phyloP scores from a whole-genome alignment of 257 asterid species.

The Plectranthus barbatus region DNA sequence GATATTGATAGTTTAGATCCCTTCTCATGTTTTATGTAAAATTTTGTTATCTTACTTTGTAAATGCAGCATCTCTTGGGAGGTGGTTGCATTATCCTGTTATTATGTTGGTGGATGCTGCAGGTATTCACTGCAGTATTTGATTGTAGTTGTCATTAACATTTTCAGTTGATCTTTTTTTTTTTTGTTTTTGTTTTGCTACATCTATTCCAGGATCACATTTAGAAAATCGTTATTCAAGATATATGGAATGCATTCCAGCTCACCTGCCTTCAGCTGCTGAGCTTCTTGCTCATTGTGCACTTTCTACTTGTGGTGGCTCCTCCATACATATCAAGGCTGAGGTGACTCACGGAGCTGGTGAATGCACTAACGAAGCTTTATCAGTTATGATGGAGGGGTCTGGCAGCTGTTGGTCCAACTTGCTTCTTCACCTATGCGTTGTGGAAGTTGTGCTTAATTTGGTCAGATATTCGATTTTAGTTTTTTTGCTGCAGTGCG shows the following conservation, averaged over 20 bases:
- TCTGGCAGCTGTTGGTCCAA: slow-evolving; percentile 39
- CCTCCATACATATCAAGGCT: slow-evolving; percentile 67
- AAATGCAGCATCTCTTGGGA: slow-evolving; percentile 41
- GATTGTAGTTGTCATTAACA: neutral
- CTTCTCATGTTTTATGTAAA: slow-evolving; percentile 15
- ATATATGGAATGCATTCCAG: slow-evolving; percentile 21
- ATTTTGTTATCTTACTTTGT: slow-evolving; percentile 27
- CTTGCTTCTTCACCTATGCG: slow-evolving; percentile 8
- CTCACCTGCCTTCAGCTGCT: slow-evolving; percentile 29
- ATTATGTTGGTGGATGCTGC: slow-evolving; percentile 41
- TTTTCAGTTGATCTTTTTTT: slow-evolving; percentile 22
- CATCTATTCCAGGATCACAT: slow-evolving; percentile 46
- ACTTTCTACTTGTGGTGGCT: slow-evolving; percentile 20
- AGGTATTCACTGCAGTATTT: slow-evolving; percentile 39
- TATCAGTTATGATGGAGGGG: slow-evolving; percentile 57
- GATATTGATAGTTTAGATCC: neutral
- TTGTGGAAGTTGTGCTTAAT: no score
- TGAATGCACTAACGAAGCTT: slow-evolving; percentile 69
- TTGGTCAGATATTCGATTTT: no score
- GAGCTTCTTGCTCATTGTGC: slow-evolving; percentile 19
- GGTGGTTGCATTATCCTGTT: slow-evolving; percentile 45
- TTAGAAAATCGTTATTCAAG: slow-evolving; percentile 16
- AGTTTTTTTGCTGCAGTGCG: neutral
- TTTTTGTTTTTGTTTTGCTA: slow-evolving; percentile 24
- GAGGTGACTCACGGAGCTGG: slow-evolving; percentile 45